phyloP scores from a whole-genome alignment of 192 early-diverging fungal genomes.

The Allomyces javanicus region DNA sequence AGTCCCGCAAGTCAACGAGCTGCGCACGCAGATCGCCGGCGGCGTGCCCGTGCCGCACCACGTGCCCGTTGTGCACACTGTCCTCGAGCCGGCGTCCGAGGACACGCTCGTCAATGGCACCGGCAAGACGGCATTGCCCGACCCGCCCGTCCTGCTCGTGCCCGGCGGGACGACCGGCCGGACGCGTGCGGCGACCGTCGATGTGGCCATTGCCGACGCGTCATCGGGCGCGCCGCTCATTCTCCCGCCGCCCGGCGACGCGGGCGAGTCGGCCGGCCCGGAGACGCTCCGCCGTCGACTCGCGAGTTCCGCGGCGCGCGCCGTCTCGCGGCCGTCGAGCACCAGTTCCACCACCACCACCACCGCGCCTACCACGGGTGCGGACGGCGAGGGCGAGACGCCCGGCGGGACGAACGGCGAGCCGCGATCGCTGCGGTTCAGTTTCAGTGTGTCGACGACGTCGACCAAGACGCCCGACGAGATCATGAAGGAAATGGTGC shows the following conservation, averaged over 20 bases:
- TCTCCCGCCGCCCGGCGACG: too few species aligned
- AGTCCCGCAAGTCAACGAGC: too few species aligned
- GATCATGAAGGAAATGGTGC: conserved; percentile 22
- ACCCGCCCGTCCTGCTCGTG: background rate
- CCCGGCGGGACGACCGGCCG: background rate
- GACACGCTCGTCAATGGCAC: background rate
- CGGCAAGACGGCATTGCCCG: background rate
- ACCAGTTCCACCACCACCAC: background rate
- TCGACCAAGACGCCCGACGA: conserved; percentile 32
- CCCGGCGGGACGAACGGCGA: background rate
- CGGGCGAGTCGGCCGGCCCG: too few species aligned
- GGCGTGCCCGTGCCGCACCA: background rate
- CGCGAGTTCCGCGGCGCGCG: too few species aligned
- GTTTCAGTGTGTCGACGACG: conserved; percentile 15
- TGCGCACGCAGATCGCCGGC: too few species aligned
- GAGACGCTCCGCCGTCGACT: too few species aligned
- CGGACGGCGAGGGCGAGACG: background rate
- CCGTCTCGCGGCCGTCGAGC: too few species aligned
- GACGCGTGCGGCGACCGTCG: background rate
- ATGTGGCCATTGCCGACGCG: background rate
- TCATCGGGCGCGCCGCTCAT: background rate
- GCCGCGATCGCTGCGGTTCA: conserved; percentile 1
- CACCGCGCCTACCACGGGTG: background rate
- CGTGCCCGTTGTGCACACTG: background rate
- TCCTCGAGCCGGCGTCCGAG: background rate